phyloP scores from a whole-genome alignment of 1,139 yeast species.

The Yamadazyma friedrichii region DNA sequence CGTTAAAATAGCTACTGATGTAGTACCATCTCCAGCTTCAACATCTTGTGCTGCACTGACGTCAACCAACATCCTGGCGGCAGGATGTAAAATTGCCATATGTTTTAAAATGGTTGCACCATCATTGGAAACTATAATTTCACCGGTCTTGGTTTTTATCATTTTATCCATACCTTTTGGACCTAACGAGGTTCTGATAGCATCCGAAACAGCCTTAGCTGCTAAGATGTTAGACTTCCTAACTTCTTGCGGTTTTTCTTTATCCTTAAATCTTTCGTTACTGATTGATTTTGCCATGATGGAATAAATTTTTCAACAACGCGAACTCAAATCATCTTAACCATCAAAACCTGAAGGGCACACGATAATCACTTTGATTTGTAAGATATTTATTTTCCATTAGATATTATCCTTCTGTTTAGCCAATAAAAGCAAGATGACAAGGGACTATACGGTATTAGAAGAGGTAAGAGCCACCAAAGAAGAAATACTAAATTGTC shows the following conservation, averaged over 20 bases:
- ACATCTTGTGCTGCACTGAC: slow-evolving; percentile 97
- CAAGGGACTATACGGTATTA: slow-evolving; percentile 22
- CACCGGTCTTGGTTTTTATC: slow-evolving; percentile 92
- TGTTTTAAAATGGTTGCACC: slow-evolving; percentile 96
- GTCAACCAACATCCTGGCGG: slow-evolving; percentile 97
- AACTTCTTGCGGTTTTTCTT: slow-evolving; percentile 97
- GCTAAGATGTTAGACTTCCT: slow-evolving; percentile 91
- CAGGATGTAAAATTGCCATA: slow-evolving; percentile 98
- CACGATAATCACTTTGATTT: not conserved
- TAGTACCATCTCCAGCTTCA: slow-evolving; percentile 99
- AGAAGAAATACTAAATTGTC: slow-evolving; percentile 61
- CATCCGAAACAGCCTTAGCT: slow-evolving; percentile 97
- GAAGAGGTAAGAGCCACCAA: slow-evolving; percentile 38
- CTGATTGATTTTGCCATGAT: slow-evolving; percentile 37
- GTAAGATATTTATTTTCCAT: no score
- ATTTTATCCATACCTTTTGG: slow-evolving; percentile 99
- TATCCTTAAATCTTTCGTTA: slow-evolving; percentile 88
- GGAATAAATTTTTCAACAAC: slow-evolving; percentile 8
- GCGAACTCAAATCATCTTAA: not conserved
- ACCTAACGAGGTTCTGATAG: slow-evolving; percentile 94
- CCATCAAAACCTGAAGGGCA: not conserved
- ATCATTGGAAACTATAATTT: slow-evolving; percentile 93
- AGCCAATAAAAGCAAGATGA: no score
- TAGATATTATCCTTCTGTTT: no score
- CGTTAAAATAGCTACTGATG: slow-evolving; percentile 92